Percentiles rank a stretch among this genome's conserved stretches.
These are phyloP conservation scores for Coniochaeta ligniaria DNA, from an alignment of 2,329 filamentous ascomycete species.

Conservation along the genomic window DNA sequence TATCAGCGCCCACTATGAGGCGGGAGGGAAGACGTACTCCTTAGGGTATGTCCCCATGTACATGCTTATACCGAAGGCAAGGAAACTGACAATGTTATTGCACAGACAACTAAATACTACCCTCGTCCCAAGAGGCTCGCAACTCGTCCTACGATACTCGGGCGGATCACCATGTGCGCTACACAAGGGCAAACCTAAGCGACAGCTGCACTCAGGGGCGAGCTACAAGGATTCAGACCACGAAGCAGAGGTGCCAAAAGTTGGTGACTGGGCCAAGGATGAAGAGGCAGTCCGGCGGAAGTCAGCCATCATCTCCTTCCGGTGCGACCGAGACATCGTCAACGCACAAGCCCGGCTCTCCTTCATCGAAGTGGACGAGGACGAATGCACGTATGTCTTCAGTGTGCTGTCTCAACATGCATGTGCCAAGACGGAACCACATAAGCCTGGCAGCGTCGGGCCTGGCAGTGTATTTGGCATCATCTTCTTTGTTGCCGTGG, in stretches of 20 bases:
- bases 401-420: slow-evolving; percentile 81
- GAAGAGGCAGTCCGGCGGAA: slow-evolving; percentile 46
- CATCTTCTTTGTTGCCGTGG: slow-evolving; percentile 67
- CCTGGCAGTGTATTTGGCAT: slow-evolving; percentile 78
- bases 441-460: slow-evolving; percentile 65
- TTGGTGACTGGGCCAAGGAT: slow-evolving; percentile 11
- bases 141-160: slow-evolving; percentile 70
- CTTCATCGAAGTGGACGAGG: slow-evolving; percentile 76
- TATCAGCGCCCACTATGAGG: slow-evolving; percentile 70
- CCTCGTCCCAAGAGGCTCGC: slow-evolving; percentile 57
- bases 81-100: slow-evolving; percentile 6
- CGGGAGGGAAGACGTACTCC: slow-evolving; percentile 61
- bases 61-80: not conserved
- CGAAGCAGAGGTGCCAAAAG: slow-evolving; percentile 6
- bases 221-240: slow-evolving; percentile 16
- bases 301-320: slow-evolving; percentile 84
- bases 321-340: slow-evolving; percentile 79
- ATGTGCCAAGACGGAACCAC: slow-evolving; percentile 61
- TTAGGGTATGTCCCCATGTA: slow-evolving; percentile 53
- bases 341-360: slow-evolving; percentile 63
- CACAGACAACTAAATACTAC: slow-evolving; percentile 46
- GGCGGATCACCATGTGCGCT: slow-evolving; percentile 67
- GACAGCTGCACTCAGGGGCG: slow-evolving; percentile 26
- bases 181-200: slow-evolving; percentile 28
- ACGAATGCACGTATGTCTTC: slow-evolving; percentile 94